These are phyloP conservation scores for Fraxinus americana DNA, from an alignment of 257 asterid genomes.

Conservation along the genomic window DNA sequence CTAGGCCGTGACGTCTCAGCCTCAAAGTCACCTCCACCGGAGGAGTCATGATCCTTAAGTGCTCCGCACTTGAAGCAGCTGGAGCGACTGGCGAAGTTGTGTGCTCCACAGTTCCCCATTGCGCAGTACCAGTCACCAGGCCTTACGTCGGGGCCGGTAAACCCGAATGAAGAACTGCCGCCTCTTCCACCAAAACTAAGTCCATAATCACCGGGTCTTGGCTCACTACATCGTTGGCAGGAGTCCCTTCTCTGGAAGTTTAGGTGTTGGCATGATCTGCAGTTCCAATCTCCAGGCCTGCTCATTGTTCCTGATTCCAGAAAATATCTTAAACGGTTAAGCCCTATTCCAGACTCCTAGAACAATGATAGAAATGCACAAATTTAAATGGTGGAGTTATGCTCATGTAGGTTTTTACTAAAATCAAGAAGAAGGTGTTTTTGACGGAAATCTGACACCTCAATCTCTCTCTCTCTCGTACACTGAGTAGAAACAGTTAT, in stretches of 20 bases:
- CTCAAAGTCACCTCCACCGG: slow-evolving; percentile 34
- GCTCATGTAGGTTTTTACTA: too few species aligned
- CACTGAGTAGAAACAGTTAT: neutral
- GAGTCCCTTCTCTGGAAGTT: slow-evolving; percentile 91
- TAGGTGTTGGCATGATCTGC: slow-evolving; percentile 93
- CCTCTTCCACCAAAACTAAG: slow-evolving; percentile 48
- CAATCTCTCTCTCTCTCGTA: neutral
- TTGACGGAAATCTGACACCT: neutral
- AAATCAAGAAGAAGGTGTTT: neutral
- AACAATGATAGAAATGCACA: too few species aligned
- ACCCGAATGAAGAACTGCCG: slow-evolving; percentile 37
- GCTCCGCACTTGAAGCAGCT: slow-evolving; percentile 99
- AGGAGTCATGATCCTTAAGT: slow-evolving; percentile 60
- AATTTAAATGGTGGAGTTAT: too few species aligned
- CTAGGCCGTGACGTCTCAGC: slow-evolving; percentile 45
- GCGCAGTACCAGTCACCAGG: slow-evolving; percentile 99
- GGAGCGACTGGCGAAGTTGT: slow-evolving; percentile 98
- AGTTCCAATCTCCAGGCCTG: slow-evolving; percentile 99
- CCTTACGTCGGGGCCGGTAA: slow-evolving; percentile 90
- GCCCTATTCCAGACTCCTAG: neutral
- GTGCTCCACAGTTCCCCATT: slow-evolving; percentile 82
- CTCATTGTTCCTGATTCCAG: slow-evolving; percentile 47
- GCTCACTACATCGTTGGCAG: slow-evolving; percentile 93
- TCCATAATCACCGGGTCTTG: slow-evolving; percentile 61
- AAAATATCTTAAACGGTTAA: too few species aligned